Conservation (phyloP, 1,284 basidiomycete genomes). For the Polyporus tsugae region DNA sequence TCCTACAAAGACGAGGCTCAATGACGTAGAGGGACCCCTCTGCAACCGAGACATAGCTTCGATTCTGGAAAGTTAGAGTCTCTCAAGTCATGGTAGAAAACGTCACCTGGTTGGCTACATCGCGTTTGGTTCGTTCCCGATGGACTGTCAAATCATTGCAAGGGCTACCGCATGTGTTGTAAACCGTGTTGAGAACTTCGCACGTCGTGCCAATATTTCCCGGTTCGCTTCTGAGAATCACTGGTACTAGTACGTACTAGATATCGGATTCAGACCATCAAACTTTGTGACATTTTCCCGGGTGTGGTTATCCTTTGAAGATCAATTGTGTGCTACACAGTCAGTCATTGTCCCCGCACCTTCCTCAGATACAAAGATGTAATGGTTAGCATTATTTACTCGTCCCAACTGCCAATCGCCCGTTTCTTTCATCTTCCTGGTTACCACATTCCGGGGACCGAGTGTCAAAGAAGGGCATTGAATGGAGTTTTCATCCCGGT, state of each 20-base stretch:
- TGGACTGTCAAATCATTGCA: no score
- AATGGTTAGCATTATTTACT: not conserved
- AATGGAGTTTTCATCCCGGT: not conserved
- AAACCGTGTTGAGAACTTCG: no score
- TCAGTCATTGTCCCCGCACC: not conserved
- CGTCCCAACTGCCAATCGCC: not conserved
- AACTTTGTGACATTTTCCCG: not conserved
- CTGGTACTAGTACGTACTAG: not conserved
- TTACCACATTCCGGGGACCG: not conserved
- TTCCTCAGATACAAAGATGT: not conserved
- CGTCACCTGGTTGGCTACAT: not conserved
- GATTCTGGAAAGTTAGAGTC: not conserved
- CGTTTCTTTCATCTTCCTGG: not conserved
- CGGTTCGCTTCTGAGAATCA: no score
- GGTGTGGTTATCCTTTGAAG: not conserved
- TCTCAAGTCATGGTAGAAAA: no score
- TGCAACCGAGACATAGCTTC: not conserved
- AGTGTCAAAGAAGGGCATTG: not conserved
- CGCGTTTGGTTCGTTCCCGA: no score
- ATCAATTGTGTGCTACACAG: no score
- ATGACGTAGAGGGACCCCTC: not conserved
- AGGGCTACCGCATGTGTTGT: no score
- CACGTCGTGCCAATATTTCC: no score
- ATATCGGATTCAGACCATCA: not conserved
- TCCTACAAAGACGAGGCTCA: not conserved